Evolutionary conservation across 257 asterid genomes (phyloP), one percentile per base, ranked within the genome.

Genomic region (Plantago major): DNA sequence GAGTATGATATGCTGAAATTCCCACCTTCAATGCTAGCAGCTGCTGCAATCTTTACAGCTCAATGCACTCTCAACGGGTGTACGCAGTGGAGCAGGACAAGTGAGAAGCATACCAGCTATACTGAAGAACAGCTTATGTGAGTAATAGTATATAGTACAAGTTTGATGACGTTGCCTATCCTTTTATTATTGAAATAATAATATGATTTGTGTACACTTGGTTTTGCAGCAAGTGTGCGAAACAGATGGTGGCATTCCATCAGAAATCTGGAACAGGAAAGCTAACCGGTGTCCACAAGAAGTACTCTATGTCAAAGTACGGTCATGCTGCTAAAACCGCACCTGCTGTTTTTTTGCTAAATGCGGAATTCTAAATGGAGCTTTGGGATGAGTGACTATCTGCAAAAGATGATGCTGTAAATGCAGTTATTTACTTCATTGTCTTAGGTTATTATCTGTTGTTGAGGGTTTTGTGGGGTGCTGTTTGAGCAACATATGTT

Each of bases 21-120:
- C 82, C 81, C 81, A 15, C 97, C 97, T 19, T 93, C 99, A 4
- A 53, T 81, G 38, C 55, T 93, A 63, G 99, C 99, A 14, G 97
- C 97, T 10, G 97, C 95, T 28, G 97, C 99, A 3, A 70, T 93
- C 57, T 93, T 79, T 44, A 87, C 99, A 6, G 95, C 97, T 1
- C 85, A 86, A 33, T 81, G 87, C 58, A 71, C 86, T 30, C 71
- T 89, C 52, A 66, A 40, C 28, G 92, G 95, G 10, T 22, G 46
- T 18, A 79, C 54, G 73, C 65, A 74, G 56, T 93, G 99, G 99
- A 82, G 76, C 64, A 80, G 69, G 75, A 82, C 96, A 13, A 62
- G 86, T 11, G 88, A 87, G 73, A 73, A 30, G 72, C 83, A 93
- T 62, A 70, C 88, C 2, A 69, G 60, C 61, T 87, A 89, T 75